phyloP scores from a whole-genome alignment of 192 early-diverging fungal species.

The Backusella tuberculispora region DNA sequence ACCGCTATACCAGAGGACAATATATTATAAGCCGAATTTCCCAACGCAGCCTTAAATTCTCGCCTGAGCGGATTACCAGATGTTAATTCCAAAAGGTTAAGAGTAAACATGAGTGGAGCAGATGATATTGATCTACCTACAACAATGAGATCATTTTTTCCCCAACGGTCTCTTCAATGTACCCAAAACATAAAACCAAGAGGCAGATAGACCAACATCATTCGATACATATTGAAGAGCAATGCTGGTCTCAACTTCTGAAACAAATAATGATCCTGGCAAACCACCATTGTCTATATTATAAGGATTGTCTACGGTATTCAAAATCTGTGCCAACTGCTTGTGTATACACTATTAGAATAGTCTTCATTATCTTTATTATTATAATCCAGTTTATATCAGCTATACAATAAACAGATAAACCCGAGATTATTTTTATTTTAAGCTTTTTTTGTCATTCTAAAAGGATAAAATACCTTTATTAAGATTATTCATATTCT shows the following conservation, averaged over 20 bases:
- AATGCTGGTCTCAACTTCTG: not conserved
- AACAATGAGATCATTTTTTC: not conserved
- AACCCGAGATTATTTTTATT: too few relatives aligned
- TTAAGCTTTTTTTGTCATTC: too few relatives aligned
- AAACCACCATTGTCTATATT: not conserved
- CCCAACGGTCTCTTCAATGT: not conserved
- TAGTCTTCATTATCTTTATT: too few relatives aligned
- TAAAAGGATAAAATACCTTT: too few relatives aligned
- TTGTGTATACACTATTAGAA: too few relatives aligned
- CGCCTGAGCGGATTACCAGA: not conserved
- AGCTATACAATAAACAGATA: too few relatives aligned
- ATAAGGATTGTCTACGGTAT: not conserved
- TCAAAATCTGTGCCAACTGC: not conserved
- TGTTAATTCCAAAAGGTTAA: not conserved
- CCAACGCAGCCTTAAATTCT: not conserved
- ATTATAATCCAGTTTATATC: too few relatives aligned
- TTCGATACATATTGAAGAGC: not conserved
- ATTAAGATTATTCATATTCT: too few relatives aligned
- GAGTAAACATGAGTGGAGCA: not conserved
- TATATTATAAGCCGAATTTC: slow-evolving; percentile 11
- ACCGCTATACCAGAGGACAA: slow-evolving; percentile 6
- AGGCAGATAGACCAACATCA: not conserved
- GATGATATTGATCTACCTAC: not conserved
- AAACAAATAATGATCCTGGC: not conserved
- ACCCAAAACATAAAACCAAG: not conserved